phyloP scores from a whole-genome alignment of 2,329 filamentous ascomycete genomes.

The Penicillium olsonii region DNA sequence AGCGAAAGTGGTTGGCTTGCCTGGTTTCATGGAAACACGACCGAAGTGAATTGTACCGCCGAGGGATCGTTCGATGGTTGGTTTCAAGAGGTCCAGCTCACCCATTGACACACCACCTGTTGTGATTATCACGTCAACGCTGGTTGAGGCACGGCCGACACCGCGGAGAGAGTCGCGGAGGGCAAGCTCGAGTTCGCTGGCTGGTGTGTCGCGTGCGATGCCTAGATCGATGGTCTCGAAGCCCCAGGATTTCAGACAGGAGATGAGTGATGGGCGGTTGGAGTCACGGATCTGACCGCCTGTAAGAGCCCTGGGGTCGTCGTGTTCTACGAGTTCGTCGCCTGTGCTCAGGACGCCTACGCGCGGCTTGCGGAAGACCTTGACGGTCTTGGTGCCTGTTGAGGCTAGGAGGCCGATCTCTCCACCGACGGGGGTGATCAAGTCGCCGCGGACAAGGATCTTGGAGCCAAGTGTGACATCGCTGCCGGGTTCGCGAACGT shows the following conservation, averaged over 20 bases:
- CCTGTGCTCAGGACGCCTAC: constrained; percentile 91
- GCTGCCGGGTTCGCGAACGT: constrained; percentile 87
- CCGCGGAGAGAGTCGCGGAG: constrained; percentile 72
- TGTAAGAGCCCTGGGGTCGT: constrained; percentile 60
- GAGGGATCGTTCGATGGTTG: constrained; percentile 85
- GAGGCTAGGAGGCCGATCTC: constrained; percentile 89
- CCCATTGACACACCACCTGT: constrained; percentile 97
- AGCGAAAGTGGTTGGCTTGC: constrained; percentile 96
- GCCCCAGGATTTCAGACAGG: constrained; percentile 71
- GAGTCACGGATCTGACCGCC: constrained; percentile 90
- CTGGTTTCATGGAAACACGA: constrained; percentile 95
- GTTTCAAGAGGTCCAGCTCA: constrained; percentile 93
- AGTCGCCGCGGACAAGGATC: constrained; percentile 75
- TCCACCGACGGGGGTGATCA: constrained; percentile 83
- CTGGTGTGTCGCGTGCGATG: constrained; percentile 63
- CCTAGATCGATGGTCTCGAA: constrained; percentile 83
- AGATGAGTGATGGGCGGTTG: constrained; percentile 84
- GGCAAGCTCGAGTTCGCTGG: constrained; percentile 71
- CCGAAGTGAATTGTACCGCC: constrained; percentile 96
- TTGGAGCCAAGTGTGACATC: constrained; percentile 71
- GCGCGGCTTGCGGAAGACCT: constrained; percentile 72
- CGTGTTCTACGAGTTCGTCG: constrained; percentile 84
- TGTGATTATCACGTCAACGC: constrained; percentile 81
- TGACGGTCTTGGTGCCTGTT: constrained; percentile 71
- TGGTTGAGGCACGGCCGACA: constrained; percentile 38